Evolutionary conservation across 2,329 filamentous ascomycete genomes (phyloP).

Genomic region (Microdochium bolleyi): DNA sequence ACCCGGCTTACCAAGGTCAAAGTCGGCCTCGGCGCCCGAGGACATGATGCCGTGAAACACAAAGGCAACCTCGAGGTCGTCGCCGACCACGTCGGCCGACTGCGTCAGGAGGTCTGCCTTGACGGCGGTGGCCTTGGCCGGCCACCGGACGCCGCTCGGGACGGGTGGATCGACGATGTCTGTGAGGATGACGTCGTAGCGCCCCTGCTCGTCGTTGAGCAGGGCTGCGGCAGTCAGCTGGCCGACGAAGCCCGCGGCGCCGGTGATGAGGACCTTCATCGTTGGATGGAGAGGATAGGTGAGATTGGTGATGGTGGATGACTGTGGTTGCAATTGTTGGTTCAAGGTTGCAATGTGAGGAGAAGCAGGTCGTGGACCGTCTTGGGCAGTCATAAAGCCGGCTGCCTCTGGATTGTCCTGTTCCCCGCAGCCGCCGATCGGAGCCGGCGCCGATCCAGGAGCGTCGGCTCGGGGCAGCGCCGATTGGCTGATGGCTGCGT

Average conservation of each 20-base stretch:
- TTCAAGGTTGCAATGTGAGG: no score
- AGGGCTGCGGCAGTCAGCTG: conserved; percentile 51
- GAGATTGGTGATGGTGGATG: no score
- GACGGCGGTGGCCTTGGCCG: conserved; percentile 31
- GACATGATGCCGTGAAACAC: conserved; percentile 60
- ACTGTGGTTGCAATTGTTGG: no score
- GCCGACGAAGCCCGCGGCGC: conserved; percentile 57
- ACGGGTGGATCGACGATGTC: conserved; percentile 43
- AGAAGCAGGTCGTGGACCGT: no score
- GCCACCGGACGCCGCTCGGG: conserved; percentile 29
- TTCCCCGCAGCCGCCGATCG: no score
- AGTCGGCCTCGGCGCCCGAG: conserved; percentile 50
- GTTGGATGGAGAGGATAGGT: no score
- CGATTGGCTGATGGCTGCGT: no score
- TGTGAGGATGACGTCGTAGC: conserved; percentile 33
- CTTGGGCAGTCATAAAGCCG: no score
- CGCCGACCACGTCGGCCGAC: conserved; percentile 22
- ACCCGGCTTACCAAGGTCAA: conserved; percentile 36
- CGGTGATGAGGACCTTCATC: conserved; percentile 51
- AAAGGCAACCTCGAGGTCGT: conserved; percentile 32
- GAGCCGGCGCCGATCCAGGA: no score
- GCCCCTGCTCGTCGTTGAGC: conserved; percentile 29
- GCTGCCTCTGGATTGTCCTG: no score
- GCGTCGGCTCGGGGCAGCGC: no score
- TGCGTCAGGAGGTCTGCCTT: conserved; percentile 33